Evolutionary conservation across 768 basidiomycete genomes (phyloP), one percentile per base, ranked within the genome.

Genomic region (Clitopilus passeckerianus): DNA sequence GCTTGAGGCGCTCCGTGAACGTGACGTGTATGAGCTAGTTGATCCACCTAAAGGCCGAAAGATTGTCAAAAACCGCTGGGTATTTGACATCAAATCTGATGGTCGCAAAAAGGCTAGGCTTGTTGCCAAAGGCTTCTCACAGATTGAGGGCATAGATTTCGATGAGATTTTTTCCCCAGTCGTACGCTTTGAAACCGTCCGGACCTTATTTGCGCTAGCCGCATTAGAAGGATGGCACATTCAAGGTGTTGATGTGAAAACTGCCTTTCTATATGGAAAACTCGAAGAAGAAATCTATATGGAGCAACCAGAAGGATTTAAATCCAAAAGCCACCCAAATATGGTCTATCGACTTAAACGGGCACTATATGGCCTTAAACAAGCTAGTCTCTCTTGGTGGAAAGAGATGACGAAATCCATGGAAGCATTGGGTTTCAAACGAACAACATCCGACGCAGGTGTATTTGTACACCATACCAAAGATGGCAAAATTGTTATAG

Each of bases 41-140:
- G 37, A 57, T 22, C 53, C 58, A 14, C 65, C 60, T 4, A 58
- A 63, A 52, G 63, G 59, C 23, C 23, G 58, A 15, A 63, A 58
- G 22, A 30, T 58, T 0, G 61, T 68, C 20, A 64, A 64, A 60
- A 58, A 61, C 34, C 43, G 59, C 20, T 68, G 65, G 65, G 65
- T 68, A 2, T 66, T 64, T 53, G 55, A 60, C 53, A 22, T 59
- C 6, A 68, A 68, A 58, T 22, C 58, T 24, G 64, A 66, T 60
- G 62, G 62, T 34, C 44, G 56, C 15, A 58, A 62, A 57, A 37
- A 54, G n/a, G 65, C 63, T 35, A 4, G 65, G 37, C 50, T 63
- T 27, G 64, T 67, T 20, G 62, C 58, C 34, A 65, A 65, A 43
- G 64, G 61, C 16, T 67, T 65, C 57, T 15, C 44, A 5, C 57